Base-by-base conservation (phyloP, 495 filamentous ascomycete genomes). In the Lindgomyces ingoldianus region DNA sequence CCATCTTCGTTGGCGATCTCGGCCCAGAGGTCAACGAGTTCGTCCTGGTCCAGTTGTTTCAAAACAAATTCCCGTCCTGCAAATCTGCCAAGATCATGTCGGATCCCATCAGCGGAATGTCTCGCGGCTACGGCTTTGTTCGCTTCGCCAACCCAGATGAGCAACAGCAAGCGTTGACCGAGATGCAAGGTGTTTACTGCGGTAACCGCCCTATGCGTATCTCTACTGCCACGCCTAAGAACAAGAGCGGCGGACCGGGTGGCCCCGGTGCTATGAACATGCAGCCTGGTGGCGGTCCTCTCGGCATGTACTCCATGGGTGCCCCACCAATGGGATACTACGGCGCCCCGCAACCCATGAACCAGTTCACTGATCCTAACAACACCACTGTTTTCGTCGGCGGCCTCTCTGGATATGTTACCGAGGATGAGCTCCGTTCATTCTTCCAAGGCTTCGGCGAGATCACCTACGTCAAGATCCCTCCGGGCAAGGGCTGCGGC, bases 21-120 rank as follows among this genome's bases (percentile, higher is more conserved):
- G 94, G 94, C 41, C 94, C 96, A 0, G 94, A 99, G 78, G 94
- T 99, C 68, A 99, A 97, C 75, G 94, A 99, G 82, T 97, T 96
- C 67, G 94, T 96, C 39, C 83, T 99, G 27, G 91, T 97, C 46
- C 95, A 91, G 2, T 87, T 99, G 53, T 99, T 99, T 82, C 94
- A 99, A 77, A 87, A 85, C 66, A 89, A 93, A 33, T 99, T 94
- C 81, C 91, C 89, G 0, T 95, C 91, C 4, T 98, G 95, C 89
- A 98, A 98, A 81, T 96, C 92, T 10, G 94, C 95, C 62, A 99
- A 99, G 82, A 99, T 99, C 77, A 99, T 99, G 94, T 96, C 95
- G 45, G 94, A 99, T 71, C 94, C 96, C 57, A 94, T 98, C 77
- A 93, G 87, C 57, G 94, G 94, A 69, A 93, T 98, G 85, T 97